Base-by-base conservation (phyloP, 2,329 filamentous ascomycete species). In the Fusarium udum region DNA sequence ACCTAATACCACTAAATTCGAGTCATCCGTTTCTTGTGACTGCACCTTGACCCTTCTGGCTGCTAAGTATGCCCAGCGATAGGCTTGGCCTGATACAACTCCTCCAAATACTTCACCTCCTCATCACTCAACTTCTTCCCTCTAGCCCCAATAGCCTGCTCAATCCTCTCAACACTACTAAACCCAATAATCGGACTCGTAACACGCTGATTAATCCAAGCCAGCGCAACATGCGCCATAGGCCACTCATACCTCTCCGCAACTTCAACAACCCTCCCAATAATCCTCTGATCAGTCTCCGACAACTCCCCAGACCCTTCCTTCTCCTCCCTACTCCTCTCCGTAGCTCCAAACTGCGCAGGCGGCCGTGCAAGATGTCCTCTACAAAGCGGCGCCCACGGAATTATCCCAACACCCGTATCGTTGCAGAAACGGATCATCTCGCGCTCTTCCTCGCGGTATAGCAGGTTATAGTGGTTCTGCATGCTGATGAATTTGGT, bases 401-500 rank as follows among this genome's bases (percentile, higher is more conserved):
- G 75, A 26, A 77, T 76, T 0, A 77, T 15, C 1, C 69, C 72
- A 0, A 77, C 73, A 0, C 75, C 75, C 0, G 75, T 85, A 34
- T 80, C 80, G 10, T 83, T 80, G 56, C 84, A 86, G 64, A 81
- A 85, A 1, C 80, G 78, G 22, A 75, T 83, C 83, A 84, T 84
- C 72, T 84, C 83, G 1, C 82, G 78, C 73, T 84, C 90, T 60
- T 92, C 90, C 72, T 92, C 90, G 3, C 90, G 83, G 71, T 90
- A 90, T 1, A 86, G 70, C 1, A 88, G 77, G 60, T 86, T 89
- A 71, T 90, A 86, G 20, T 85, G 82, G 64, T 89, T 88, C 71
- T 90, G 87, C 88, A 90, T 90, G 16, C 82, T 85, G 40, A 89
- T 80, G 61, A 90, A 89, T 73, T 89, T 87, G 0, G 85, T 87